Evolutionary conservation across 2,329 filamentous ascomycete species (phyloP).

Genomic region (Colletotrichum theobromicola): DNA sequence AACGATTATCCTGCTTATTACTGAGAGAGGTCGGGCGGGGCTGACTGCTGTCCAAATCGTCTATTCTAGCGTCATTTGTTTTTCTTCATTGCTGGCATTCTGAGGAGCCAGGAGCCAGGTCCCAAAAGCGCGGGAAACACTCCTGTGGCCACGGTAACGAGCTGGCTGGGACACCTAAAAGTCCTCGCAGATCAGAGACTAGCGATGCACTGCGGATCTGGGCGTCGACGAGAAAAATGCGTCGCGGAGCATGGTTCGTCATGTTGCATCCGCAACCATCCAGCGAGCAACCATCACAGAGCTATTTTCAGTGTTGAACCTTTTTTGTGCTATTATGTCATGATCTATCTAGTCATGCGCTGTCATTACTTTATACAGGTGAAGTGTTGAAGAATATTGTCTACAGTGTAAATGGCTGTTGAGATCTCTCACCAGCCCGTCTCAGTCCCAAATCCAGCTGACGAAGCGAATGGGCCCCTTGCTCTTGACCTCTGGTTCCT

Average conservation of each 20-base stretch:
- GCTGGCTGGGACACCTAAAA: accelerated
- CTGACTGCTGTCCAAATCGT: not conserved
- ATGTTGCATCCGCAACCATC: not conserved
- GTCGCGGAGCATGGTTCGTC: not conserved
- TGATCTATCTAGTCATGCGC: not conserved
- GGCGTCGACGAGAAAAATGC: not conserved
- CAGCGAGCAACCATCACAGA: not conserved
- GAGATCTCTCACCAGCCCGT: not conserved
- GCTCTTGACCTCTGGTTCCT: slow-evolving; percentile 31
- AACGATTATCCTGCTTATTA: not conserved
- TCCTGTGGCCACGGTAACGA: accelerated
- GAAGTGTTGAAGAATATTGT: not conserved
- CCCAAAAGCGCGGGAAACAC: not conserved
- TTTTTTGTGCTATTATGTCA: not conserved
- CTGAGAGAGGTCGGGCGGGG: accelerated
- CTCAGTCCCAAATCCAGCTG: slow-evolving; percentile 42
- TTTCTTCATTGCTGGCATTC: not conserved
- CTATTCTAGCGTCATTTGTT: accelerated
- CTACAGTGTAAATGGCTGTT: not conserved
- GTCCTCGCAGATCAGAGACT: accelerated
- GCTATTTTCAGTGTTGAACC: not conserved
- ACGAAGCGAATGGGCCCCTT: slow-evolving; percentile 32
- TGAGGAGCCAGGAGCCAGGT: not conserved
- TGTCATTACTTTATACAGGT: not conserved
- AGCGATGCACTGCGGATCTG: not conserved